phyloP scores from a whole-genome alignment of 495 filamentous ascomycete genomes.

The Xanthoparmelia taractica region DNA sequence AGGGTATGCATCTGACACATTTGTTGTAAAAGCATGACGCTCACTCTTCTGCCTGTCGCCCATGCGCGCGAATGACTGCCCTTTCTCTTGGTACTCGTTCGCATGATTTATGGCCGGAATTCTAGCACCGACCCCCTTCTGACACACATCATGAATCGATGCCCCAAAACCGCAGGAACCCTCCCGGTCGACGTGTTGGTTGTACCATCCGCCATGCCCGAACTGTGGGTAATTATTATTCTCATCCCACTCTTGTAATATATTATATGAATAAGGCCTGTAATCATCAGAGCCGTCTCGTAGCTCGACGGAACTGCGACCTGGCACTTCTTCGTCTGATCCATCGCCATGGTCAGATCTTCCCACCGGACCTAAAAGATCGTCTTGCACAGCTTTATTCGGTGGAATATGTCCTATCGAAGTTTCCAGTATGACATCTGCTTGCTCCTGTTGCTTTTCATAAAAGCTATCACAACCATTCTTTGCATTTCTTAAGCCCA shows the following conservation, averaged over 20 bases:
- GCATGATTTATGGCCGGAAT: not conserved
- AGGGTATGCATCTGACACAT: not conserved
- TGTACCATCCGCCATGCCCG: not conserved
- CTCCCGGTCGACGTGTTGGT: not conserved
- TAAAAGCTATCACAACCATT: constrained; percentile 19
- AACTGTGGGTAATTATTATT: not conserved
- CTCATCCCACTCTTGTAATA: not conserved
- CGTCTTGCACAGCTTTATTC: not conserved
- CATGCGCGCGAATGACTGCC: not conserved
- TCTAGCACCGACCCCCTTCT: not conserved
- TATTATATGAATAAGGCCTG: not conserved
- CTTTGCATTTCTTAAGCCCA: constrained; percentile 15
- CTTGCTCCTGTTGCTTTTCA: constrained; percentile 10
- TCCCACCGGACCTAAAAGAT: not conserved
- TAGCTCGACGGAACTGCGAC: not conserved
- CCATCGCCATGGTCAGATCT: not conserved
- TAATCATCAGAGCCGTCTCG: not conserved
- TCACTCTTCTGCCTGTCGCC: not conserved
- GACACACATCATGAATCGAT: not conserved
- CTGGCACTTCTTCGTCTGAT: not conserved
- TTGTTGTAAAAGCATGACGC: not conserved
- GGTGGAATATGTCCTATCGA: not conserved
- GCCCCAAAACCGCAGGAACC: not conserved
- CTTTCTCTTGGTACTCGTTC: not conserved
- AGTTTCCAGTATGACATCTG: not conserved